A percentile compares a stretch with the other conserved stretches of the same genome.
Conservation (phyloP, 169 alveolate species). For the Cyclospora cayetanensis region DNA sequence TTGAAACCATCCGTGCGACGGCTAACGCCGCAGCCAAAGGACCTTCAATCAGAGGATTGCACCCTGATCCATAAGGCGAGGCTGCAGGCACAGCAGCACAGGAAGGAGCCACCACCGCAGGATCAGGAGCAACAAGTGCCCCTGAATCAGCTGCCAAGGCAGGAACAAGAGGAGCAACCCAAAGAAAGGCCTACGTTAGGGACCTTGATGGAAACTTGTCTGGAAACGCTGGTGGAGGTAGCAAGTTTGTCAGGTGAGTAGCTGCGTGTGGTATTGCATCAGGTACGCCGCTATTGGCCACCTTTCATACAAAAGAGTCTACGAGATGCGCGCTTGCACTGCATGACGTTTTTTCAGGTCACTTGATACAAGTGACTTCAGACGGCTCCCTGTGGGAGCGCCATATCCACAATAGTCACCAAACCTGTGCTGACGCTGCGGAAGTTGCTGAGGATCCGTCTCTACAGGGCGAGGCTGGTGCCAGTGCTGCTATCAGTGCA, state of each 20-base stretch:
- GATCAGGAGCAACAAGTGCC: not conserved
- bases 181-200: not conserved
- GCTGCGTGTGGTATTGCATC: not conserved
- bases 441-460: not conserved
- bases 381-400: conserved; percentile 36
- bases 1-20: not conserved
- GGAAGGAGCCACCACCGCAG: not conserved
- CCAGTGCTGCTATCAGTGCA: not conserved
- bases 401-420: not conserved
- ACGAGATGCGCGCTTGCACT: too few relatives aligned
- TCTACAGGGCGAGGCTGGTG: not conserved
- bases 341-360: conserved; percentile 10
- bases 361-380: not conserved
- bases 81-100: conserved; percentile 8
- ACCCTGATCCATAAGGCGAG: not conserved
- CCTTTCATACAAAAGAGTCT: too few relatives aligned
- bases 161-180: not conserved
- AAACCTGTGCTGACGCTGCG: not conserved
- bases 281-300: too few relatives aligned
- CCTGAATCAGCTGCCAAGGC: too few relatives aligned
- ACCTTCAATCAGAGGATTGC: not conserved
- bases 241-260: not conserved
- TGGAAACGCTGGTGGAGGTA: not conserved
- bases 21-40: not conserved
- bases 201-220: not conserved